Conservation (phyloP, 805 yeast species). For the Cyberlindnera xishuangbannaensis region DNA sequence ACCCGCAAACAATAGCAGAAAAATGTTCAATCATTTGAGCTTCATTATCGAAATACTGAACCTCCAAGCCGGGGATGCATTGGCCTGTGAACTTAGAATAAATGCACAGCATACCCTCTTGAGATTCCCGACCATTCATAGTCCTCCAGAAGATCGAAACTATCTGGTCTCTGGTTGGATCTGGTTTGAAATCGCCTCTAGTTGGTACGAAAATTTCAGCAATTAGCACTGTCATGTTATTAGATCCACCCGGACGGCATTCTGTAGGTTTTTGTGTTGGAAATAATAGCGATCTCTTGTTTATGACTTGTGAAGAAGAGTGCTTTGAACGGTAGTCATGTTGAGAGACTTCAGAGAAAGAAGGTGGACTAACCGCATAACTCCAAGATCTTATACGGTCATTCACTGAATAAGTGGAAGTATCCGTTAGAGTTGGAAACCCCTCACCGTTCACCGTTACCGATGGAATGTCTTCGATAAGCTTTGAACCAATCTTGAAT, state of each 20-base stretch:
- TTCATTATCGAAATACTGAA: conserved; percentile 45
- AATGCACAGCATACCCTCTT: conserved; percentile 31
- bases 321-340: conserved; percentile 4
- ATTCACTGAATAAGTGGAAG: not conserved
- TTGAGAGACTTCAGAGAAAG: conserved; percentile 35
- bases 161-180: conserved; percentile 59
- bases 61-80: conserved; percentile 1
- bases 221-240: conserved; percentile 49
- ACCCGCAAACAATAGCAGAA: conserved; percentile 45
- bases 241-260: conserved; percentile 36
- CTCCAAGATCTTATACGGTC: conserved; percentile 33
- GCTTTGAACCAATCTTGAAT: conserved; percentile 40
- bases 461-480: conserved; percentile 28
- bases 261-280: conserved; percentile 28
- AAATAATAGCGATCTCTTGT: conserved; percentile 36
- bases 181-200: conserved; percentile 46
- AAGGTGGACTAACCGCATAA: conserved; percentile 40
- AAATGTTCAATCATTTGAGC: conserved; percentile 50
- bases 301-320: conserved; percentile 46
- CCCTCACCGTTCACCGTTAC: conserved; percentile 22
- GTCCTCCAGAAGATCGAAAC: conserved; percentile 58
- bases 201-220: conserved; percentile 67
- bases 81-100: conserved; percentile 24
- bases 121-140: conserved; percentile 36
- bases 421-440: not conserved